Percentiles rank a stretch among this genome's conserved stretches.
These are phyloP conservation scores for Scedosporium dehoogii DNA, from an alignment of 2,329 filamentous ascomycete genomes.

Conservation along the genomic window DNA sequence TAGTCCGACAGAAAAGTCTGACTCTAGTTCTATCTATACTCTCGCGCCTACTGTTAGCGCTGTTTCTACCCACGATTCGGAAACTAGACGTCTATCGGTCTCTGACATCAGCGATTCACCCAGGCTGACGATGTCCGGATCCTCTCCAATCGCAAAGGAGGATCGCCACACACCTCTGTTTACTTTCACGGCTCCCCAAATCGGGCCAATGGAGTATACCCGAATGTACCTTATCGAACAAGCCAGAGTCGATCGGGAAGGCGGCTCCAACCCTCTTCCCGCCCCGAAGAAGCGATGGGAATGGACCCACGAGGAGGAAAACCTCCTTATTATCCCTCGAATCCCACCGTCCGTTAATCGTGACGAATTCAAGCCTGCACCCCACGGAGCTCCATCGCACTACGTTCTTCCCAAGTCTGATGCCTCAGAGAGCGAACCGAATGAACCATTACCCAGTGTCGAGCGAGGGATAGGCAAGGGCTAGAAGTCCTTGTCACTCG, in stretches of 20 bases:
- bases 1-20: neutral
- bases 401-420: neutral
- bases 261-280: conserved; percentile 18
- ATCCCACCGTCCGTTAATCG: neutral
- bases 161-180: conserved; percentile 4
- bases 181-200: conserved; percentile 17
- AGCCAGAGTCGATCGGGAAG: conserved; percentile 16
- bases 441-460: neutral
- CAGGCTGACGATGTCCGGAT: neutral
- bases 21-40: neutral
- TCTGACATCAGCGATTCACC: neutral
- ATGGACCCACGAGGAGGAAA: conserved; percentile 19
- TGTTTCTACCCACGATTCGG: too few relatives aligned
- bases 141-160: neutral
- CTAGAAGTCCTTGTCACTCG: neutral
- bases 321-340: neutral
- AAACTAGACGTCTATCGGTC: too few relatives aligned
- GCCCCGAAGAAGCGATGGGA: conserved; percentile 19
- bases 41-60: too few relatives aligned
- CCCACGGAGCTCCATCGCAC: neutral
- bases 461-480: neutral
- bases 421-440: neutral
- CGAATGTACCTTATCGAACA: conserved; percentile 25
- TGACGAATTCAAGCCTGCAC: neutral
- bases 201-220: conserved; percentile 31